Base-by-base conservation (phyloP, 2,329 filamentous ascomycete genomes). In the Fusarium nygamai region DNA sequence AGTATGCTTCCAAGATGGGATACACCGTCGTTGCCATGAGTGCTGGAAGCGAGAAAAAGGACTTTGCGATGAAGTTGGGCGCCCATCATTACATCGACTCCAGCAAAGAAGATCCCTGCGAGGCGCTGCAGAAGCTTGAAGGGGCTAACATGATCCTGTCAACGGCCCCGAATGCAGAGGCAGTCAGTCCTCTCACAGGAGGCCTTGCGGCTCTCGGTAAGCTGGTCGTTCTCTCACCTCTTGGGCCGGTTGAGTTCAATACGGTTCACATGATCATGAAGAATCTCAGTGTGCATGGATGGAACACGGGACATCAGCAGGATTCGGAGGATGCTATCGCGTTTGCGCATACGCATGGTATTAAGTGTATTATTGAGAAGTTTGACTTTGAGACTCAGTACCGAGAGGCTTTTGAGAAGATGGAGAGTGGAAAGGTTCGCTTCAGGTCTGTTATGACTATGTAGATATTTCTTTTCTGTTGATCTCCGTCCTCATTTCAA, bases 1-100 rank as follows among this genome's bases (percentile, higher is more conserved):
- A 95, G 80, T 95, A 92, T 79, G 92, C 92, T 3, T 85, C 85
- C 54, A 90, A 91, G 81, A 94, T 95, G 92, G 93, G 93, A 16
- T 94, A 92, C 82, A 87, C 89, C 60, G 89, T 93, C 7, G 89
- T 90, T 4, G 93, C 92, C 1, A 86, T 95, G 61, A 92, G 89
- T 11, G 88, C 89, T 0, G 90, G 91, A 10, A 86, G 89, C 66
- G 86, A 84, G 74, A 96, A 95, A 85, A 88, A 88, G 71, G 87
- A 90, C 0, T 93, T 94, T 78, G 92, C 93, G 0, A 81, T 75
- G 67, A 67, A 82, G 53, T 79, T 86, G 5, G 85, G 85, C 4
- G 85, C 84, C 3, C 79, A 81, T 69, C 81, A 84, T 74, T 86
- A 86, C 76, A 83, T 85, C 76, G 82, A 91, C 76, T 86, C 89